Evolutionary conservation across 2,329 filamentous ascomycete genomes (phyloP), one percentile per base, ranked within the genome.

Genomic region (Eutypella sp.): DNA sequence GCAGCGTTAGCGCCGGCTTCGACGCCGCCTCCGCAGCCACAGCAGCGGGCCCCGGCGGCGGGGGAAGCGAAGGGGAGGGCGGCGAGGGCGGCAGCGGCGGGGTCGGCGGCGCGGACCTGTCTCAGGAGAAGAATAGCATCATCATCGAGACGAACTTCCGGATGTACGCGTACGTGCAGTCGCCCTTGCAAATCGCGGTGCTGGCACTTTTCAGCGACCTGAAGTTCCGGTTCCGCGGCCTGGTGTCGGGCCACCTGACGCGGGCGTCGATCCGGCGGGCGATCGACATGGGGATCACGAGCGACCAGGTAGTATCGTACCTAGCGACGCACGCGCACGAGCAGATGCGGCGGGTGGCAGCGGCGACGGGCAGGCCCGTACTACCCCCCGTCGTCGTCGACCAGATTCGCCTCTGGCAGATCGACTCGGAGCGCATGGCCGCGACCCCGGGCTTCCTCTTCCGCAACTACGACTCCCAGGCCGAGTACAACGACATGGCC

Each of bases 121-220:
- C n/a, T n/a, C 71, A 77, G 16, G 68, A 74, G 51, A 83, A 84
- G 58, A 91, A 91, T 51, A 93, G 89, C 71, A 89, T 99, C 62
- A 91, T 99, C 59, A 81, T 99, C 55, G 93, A 99, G 72, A 99
- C 93, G 8, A 99, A 99, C 70, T 97, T 96, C 71, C 87, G 93
- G 22, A 72, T 99, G 56, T 99, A 99, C 71, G 93, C 93, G 25
- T 99, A 99, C 71, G 97, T 95, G 6, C 85, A 87, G 27, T 96
- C 90, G 0, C 89, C 91, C 0, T 81, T 99, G 1, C 92, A 96
- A 66, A 99, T 97, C 53, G 89, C 90, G 44, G 89, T 99, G 49
- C 83, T 99, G 39, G 84, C 85, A 33, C 85, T 99, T 52, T 99
- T 99, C 71, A 81, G 85, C 42, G 85, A 86, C 48, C 83, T 99